phyloP scores from a whole-genome alignment of 164 flowering plant species.

The Magnolia kwangsiensis region DNA sequence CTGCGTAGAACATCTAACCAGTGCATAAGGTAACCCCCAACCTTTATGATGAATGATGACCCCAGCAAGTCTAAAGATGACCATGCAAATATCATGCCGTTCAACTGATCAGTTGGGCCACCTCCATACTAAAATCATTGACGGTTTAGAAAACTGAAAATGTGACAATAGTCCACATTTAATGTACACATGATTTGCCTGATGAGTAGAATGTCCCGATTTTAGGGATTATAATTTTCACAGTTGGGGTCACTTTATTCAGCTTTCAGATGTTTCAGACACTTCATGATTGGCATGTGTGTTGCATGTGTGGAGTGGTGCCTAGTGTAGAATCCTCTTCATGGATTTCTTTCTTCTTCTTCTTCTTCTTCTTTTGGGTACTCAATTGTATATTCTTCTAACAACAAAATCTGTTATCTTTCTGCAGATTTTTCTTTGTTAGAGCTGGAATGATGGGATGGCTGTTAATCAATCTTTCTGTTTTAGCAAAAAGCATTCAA shows the following conservation, averaged over 20 bases:
- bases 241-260: background rate
- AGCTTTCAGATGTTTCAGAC: background rate
- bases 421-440: slow-evolving; percentile 89
- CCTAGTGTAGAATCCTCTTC: too few species aligned
- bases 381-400: background rate
- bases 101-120: too few species aligned
- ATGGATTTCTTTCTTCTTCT: too few species aligned
- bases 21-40: too few species aligned
- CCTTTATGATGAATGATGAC: too few species aligned
- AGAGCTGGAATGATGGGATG: slow-evolving; percentile 99
- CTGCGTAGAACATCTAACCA: too few species aligned
- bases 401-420: slow-evolving; percentile 6
- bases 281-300: background rate
- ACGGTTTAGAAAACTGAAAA: too few species aligned
- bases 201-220: background rate
- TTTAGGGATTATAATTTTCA: background rate
- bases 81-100: too few species aligned
- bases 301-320: background rate
- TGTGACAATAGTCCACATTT: background rate
- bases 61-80: too few species aligned
- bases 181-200: background rate
- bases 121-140: too few species aligned
- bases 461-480: slow-evolving; percentile 91
- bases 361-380: background rate
- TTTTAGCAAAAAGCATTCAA: slow-evolving; percentile 67